Base-by-base conservation (phyloP, 306 rosid species). In the Vigna hirtella region DNA sequence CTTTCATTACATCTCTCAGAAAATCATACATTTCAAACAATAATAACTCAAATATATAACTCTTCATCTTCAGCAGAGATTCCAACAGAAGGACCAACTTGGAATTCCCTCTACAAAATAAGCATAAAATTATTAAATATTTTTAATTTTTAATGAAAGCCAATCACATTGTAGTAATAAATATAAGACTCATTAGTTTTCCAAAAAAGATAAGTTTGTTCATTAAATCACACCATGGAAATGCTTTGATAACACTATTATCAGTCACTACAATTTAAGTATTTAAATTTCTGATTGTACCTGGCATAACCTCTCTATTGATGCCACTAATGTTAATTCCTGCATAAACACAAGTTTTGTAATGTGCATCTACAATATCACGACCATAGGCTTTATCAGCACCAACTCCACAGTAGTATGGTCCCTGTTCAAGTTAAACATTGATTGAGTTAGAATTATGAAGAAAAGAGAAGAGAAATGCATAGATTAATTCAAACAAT, bases 251-350 rank as follows among this genome's bases (percentile, higher is more conserved):
- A 56, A 51, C 52, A 14, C 2, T 40, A 40, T 48, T 48, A 48
- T 48, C 6, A 48, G 17, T 48, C 12, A 18, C 40, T 34, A 1
- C 20, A 9, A 7, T 55, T 1, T 9, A 40, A 43, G 2, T 43
- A 7, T 55, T 1, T 8, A 40, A 43, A 10, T 43, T 43, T 43
- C 0, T 61, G 38, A 73, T 9, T 40, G 45, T 83, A 88, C 94
- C 94, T 52, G 94, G 91, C 94, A 90, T 90, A 47, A 90, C 91
- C 77, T 90, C 94, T 49, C 87, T 91, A 81, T 90, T 90, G 83
- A 88, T 88, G 69, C 91, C 94, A 76, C 94, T 84, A 47, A 88
- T 83, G 79, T 86, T 82, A 48, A 90, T 86, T 34, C 91, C 94
- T 34, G 94, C 94, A 90, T 78, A 86, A 43, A 90, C 42, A 50